Evolutionary conservation across 768 basidiomycete species (phyloP).

Genomic region (Mycena epipterygia): DNA sequence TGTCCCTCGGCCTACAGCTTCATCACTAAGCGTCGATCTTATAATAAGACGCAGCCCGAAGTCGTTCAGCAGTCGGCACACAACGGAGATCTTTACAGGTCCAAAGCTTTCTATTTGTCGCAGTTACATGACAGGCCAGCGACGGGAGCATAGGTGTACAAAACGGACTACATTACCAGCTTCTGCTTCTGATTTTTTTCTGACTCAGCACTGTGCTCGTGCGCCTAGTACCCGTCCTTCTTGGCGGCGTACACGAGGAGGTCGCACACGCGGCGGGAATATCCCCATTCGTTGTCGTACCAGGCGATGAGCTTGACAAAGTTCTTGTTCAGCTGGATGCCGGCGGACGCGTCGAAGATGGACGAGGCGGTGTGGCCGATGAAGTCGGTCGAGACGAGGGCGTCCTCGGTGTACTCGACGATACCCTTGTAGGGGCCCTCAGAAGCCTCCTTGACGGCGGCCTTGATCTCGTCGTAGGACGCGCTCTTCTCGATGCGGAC

Average conservation of each 20-base stretch:
- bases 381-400: slow-evolving; percentile 95
- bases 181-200: slow-evolving; percentile 6
- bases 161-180: slow-evolving; percentile 1
- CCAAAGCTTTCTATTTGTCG: no score
- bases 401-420: slow-evolving; percentile 93
- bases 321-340: slow-evolving; percentile 91
- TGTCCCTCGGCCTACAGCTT: no score
- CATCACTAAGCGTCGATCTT: no score
- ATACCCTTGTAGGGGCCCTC: slow-evolving; percentile 79
- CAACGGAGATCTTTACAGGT: no score
- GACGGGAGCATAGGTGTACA: slow-evolving; percentile 6
- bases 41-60: no score
- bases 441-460: slow-evolving; percentile 83
- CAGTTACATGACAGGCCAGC: no score
- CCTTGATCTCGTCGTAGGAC: slow-evolving; percentile 93
- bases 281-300: slow-evolving; percentile 97
- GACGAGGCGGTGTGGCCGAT: slow-evolving; percentile 83
- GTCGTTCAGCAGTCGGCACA: no score
- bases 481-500: slow-evolving; percentile 90
- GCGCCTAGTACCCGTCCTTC: slow-evolving; percentile 63
- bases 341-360: slow-evolving; percentile 95
- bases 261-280: slow-evolving; percentile 94
- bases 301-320: slow-evolving; percentile 98
- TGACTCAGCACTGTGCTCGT: background rate
- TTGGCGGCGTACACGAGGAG: slow-evolving; percentile 85